Evolutionary conservation across 2,329 filamentous ascomycete genomes (phyloP).

Genomic region (Chaetomiaceae sp.): DNA sequence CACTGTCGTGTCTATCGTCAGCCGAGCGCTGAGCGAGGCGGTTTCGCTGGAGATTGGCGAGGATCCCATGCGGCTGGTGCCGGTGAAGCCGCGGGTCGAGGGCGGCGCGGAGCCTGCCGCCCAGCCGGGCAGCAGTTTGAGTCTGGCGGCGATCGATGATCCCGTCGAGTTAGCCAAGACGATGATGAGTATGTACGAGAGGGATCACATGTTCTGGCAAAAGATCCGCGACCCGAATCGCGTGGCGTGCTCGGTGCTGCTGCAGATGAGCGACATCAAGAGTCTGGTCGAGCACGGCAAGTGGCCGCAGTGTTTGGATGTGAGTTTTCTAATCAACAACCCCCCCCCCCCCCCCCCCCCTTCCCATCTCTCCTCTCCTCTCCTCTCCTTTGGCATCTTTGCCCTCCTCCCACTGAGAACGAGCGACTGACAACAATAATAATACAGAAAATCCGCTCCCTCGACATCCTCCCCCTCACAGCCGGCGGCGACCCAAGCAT

Average conservation of each 20-base stretch:
- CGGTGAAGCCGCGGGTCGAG: conserved; percentile 66
- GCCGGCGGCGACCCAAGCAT: conserved; percentile 69
- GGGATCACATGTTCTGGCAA: conserved; percentile 57
- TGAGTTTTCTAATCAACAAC: no score
- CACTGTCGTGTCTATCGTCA: conserved; percentile 85
- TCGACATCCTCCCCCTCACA: conserved; percentile 76
- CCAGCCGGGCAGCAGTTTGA: conserved; percentile 54
- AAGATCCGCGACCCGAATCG: conserved; percentile 55
- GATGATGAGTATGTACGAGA: conserved; percentile 61
- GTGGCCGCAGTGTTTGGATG: conserved; percentile 56
- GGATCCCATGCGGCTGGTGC: conserved; percentile 71
- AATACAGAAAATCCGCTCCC: conserved; percentile 59
- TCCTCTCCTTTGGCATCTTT: neutral
- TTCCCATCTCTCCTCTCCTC: neutral
- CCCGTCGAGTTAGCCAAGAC: conserved; percentile 56
- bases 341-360: no score
- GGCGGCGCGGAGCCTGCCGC: conserved; percentile 32
- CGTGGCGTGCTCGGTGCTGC: conserved; percentile 51
- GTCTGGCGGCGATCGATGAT: conserved; percentile 56
- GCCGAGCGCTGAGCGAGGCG: conserved; percentile 83
- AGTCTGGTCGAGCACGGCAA: conserved; percentile 48
- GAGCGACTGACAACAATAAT: neutral
- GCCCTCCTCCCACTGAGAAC: no score
- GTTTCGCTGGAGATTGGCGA: conserved; percentile 83
- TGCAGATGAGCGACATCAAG: conserved; percentile 61